Evolutionary conservation across 179 eudicot genomes (phyloP).

Genomic region (Nepenthes alata): DNA sequence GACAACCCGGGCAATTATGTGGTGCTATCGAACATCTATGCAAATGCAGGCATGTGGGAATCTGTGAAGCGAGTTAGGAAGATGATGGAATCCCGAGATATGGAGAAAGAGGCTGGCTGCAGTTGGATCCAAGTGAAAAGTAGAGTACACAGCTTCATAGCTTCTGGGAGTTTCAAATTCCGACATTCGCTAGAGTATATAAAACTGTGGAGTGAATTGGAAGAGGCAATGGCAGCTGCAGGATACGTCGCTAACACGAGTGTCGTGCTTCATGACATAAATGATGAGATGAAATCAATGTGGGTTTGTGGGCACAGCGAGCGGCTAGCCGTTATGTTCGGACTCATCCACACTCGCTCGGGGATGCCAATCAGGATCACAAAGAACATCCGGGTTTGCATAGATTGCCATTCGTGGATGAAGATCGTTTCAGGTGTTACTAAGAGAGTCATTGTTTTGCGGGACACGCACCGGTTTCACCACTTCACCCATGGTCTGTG

Average conservation of each 20-base stretch:
- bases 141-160: conserved; percentile 48
- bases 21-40: conserved; percentile 28
- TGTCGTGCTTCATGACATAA: conserved; percentile 55
- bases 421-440: conserved; percentile 56
- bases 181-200: conserved; percentile 37
- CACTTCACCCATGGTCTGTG: conserved; percentile 54
- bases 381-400: conserved; percentile 73
- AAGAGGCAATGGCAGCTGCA: conserved; percentile 49
- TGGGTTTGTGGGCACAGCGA: conserved; percentile 71
- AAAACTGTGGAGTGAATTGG: conserved; percentile 35
- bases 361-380: conserved; percentile 41
- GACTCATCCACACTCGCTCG: conserved; percentile 25
- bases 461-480: conserved; percentile 77
- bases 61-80: conserved; percentile 27
- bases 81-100: conserved; percentile 18
- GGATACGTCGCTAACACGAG: conserved; percentile 51
- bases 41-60: conserved; percentile 36
- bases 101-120: conserved; percentile 35
- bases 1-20: conserved; percentile 32
- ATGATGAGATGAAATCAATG: conserved; percentile 60
- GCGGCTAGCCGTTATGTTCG: conserved; percentile 62
- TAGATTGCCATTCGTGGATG: conserved; percentile 70
- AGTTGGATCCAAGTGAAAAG: conserved; percentile 46
- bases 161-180: conserved; percentile 57
- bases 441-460: conserved; percentile 44